Evolutionary conservation across 257 asterid genomes (phyloP), one percentile per base, ranked within the genome.

Genomic region (Parsonsia alboflavescens): DNA sequence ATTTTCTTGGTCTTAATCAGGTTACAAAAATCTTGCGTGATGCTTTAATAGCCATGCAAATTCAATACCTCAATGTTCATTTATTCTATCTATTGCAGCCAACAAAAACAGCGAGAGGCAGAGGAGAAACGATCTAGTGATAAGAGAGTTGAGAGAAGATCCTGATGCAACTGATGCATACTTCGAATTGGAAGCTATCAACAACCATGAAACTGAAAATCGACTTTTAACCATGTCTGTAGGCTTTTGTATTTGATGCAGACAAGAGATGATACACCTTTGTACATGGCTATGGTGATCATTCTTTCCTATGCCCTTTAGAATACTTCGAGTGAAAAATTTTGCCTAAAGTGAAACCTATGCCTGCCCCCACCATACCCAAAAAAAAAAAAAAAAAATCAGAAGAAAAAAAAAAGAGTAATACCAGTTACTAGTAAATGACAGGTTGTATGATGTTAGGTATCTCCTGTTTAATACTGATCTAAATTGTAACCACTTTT

Each of bases 51-150:
- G 3, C 16, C 36, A n/a, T n/a, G n/a, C n/a, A n/a, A n/a, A 19
- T 8, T 15, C 28, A 17, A 7, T 16, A 30, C 46, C 46, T 30
- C 26, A 1, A 41, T 9, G 26, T 2, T 67, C n/a, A 7, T 6
- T 41, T 9, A 56, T 61, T 30, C 48, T 45, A 21, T 41, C n/a
- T 41, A 19, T 74, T 68, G 71, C 77, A 85, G 86, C 59, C 86
- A 85, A 73, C 86, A 80, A 75, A 81, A 82, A 70, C 80, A 83
- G 39, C 74, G 81, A 61, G 86, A 85, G 76, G 82, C 82, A 1
- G 82, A 85, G 77, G 88, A 82, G 53, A 82, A 64, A 73, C 79
- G 80, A 63, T 74, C 86, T 28, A 75, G 76, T 75, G 86, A 82
- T 33, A 80, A 68, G 83, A 84, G 74, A 67, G 57, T 79, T 21